A percentile compares a stretch with the other conserved stretches of the same genome.
These are phyloP conservation scores for Apiospora malaysiana DNA, from an alignment of 2,329 filamentous ascomycete species.

Conservation along the genomic window DNA sequence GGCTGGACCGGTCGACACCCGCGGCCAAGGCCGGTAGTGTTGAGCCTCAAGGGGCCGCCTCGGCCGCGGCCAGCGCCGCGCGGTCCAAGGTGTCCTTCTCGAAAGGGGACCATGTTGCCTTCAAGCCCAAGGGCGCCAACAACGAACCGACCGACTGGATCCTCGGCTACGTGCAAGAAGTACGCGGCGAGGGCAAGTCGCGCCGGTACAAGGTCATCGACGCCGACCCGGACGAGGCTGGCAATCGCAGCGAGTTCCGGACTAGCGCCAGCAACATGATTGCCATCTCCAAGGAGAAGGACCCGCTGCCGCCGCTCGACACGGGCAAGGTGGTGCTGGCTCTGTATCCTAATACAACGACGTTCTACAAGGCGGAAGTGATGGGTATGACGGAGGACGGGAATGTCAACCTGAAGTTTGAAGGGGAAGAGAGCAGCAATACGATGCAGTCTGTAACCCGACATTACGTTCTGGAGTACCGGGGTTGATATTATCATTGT, in stretches of 20 bases:
- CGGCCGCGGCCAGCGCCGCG: conserved; percentile 40
- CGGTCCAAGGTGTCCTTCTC: conserved; percentile 62
- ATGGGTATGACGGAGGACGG: conserved; percentile 67
- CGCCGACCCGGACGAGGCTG: conserved; percentile 74
- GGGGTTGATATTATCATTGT: background rate
- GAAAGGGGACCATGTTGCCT: conserved; percentile 70
- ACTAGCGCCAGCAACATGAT: conserved; percentile 79
- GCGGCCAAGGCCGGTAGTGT: conserved; percentile 49
- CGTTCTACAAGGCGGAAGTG: conserved; percentile 84
- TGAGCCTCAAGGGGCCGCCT: conserved; percentile 52
- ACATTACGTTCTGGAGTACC: conserved; percentile 77
- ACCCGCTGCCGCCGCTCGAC: conserved; percentile 65
- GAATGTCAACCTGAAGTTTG: conserved; percentile 73
- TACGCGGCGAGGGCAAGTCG: conserved; percentile 78
- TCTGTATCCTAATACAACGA: conserved; percentile 82
- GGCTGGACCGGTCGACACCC: conserved; percentile 51
- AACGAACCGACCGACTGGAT: conserved; percentile 69
- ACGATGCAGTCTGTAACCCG: conserved; percentile 78
- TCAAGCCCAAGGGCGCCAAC: conserved; percentile 62
- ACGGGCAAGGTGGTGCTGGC: conserved; percentile 76
- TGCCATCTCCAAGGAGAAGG: conserved; percentile 66
- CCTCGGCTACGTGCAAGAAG: conserved; percentile 76
- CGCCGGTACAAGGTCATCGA: conserved; percentile 82
- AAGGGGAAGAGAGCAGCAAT: conserved; percentile 76
- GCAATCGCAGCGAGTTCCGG: conserved; percentile 71